Conservation (phyloP, 1,284 basidiomycete genomes). For the Heliocybe sulcata region DNA sequence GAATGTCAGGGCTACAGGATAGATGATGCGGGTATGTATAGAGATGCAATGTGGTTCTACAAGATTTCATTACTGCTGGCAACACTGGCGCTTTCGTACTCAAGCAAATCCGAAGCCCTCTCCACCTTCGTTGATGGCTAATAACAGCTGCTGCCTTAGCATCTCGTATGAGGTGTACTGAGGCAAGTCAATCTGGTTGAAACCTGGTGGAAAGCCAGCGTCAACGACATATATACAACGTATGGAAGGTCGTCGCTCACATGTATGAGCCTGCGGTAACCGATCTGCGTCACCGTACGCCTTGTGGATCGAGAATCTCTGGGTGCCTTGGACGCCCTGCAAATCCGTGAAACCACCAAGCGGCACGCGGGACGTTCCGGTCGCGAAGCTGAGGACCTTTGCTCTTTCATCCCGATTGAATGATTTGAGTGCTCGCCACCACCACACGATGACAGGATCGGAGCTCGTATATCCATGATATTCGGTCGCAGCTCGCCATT, state of each 20-base stretch:
- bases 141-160: slow-evolving; percentile 78
- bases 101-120: slow-evolving; percentile 86
- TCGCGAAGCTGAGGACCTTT: slow-evolving; percentile 95
- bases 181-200: slow-evolving; percentile 85
- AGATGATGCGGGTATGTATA: slow-evolving; percentile 22
- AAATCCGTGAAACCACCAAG: slow-evolving; percentile 90
- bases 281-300: slow-evolving; percentile 84
- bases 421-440: slow-evolving; percentile 97
- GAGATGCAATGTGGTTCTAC: slow-evolving; percentile 17
- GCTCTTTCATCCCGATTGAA: slow-evolving; percentile 97
- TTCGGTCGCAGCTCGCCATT: slow-evolving; percentile 94
- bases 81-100: slow-evolving; percentile 9
- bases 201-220: slow-evolving; percentile 38
- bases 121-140: slow-evolving; percentile 91
- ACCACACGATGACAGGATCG: slow-evolving; percentile 96
- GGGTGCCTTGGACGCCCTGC: slow-evolving; percentile 91
- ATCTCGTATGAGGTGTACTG: slow-evolving; percentile 93
- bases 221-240: slow-evolving; percentile 7
- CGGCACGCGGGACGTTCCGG: slow-evolving; percentile 91
- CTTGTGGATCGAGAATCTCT: slow-evolving; percentile 94
- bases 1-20: not conserved
- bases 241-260: slow-evolving; percentile 31
- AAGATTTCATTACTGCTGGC: not conserved
- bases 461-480: slow-evolving; percentile 82
- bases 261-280: slow-evolving; percentile 88